These are phyloP conservation scores for Crepidotus variabilis DNA, from an alignment of 768 basidiomycete genomes.

Conservation along the genomic window DNA sequence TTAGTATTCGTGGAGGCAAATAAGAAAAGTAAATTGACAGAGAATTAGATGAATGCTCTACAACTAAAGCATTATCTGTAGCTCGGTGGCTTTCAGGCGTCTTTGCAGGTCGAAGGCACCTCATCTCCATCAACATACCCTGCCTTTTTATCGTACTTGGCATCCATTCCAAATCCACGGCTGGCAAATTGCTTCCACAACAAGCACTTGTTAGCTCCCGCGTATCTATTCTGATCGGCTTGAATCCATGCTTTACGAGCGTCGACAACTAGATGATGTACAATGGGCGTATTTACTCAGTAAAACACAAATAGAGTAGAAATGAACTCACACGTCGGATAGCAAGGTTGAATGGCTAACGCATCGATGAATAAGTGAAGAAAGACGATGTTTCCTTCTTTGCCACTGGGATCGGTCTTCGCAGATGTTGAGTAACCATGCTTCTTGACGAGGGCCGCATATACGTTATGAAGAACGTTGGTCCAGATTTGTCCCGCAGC, in stretches of 20 bases:
- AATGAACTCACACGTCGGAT: slow-evolving; percentile 42
- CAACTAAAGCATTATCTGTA: too few species aligned
- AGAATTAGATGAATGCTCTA: too few species aligned
- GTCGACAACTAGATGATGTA: slow-evolving; percentile 31
- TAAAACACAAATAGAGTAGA: neutral
- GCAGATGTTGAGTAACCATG: slow-evolving; percentile 33
- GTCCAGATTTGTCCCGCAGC: slow-evolving; percentile 46
- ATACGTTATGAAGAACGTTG: slow-evolving; percentile 40
- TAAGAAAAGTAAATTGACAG: too few species aligned
- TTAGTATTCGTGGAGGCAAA: too few species aligned
- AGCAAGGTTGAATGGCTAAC: slow-evolving; percentile 42
- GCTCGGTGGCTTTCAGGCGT: too few species aligned
- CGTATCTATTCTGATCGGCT: slow-evolving; percentile 45
- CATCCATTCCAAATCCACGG: too few species aligned
- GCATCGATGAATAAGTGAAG: slow-evolving; percentile 49
- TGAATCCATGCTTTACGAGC: slow-evolving; percentile 51
- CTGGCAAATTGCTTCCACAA: slow-evolving; percentile 48
- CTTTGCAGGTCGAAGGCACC: too few species aligned
- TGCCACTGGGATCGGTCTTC: slow-evolving; percentile 34
- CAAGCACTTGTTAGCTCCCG: slow-evolving; percentile 39
- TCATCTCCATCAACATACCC: too few species aligned
- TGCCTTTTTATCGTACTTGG: too few species aligned
- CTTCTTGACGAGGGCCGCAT: slow-evolving; percentile 31
- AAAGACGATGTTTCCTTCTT: slow-evolving; percentile 46
- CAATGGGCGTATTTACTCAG: neutral